These are phyloP conservation scores for Diaporthe batatas DNA, from an alignment of 2,329 filamentous ascomycete genomes.

Conservation along the genomic window DNA sequence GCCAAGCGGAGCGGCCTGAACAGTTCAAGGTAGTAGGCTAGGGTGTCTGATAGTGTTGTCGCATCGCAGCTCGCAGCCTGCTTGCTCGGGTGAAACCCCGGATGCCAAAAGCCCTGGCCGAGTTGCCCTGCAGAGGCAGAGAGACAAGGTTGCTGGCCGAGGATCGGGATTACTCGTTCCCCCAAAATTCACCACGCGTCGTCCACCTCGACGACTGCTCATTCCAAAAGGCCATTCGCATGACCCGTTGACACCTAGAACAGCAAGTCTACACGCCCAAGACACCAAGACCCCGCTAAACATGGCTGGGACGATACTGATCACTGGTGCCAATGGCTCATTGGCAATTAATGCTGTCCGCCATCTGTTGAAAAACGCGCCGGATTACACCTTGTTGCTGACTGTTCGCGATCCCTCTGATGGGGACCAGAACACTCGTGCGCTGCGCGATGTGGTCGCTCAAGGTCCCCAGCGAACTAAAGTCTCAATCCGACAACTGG, in stretches of 20 bases:
- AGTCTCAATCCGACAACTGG: conserved; percentile 51
- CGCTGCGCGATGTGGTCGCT: conserved; percentile 47
- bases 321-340: conserved; percentile 57
- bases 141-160: too few relatives aligned
- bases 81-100: too few relatives aligned
- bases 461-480: conserved; percentile 58
- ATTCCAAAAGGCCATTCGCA: background rate
- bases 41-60: background rate
- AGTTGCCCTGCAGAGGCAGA: too few relatives aligned
- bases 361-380: conserved; percentile 44
- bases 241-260: background rate
- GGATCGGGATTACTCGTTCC: too few relatives aligned
- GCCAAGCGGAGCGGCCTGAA: too few relatives aligned
- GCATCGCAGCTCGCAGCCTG: background rate
- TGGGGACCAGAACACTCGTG: conserved; percentile 49
- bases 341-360: conserved; percentile 53
- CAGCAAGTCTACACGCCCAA: background rate
- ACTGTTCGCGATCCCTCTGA: conserved; percentile 51
- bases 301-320: conserved; percentile 52
- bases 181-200: too few relatives aligned
- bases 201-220: background rate
- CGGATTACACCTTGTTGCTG: conserved; percentile 47
- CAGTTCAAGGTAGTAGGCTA: too few relatives aligned
- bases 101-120: too few relatives aligned
- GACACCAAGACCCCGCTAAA: background rate